These are phyloP conservation scores for Flaveria ramosissima DNA, from an alignment of 129 eudicot species.

Conservation along the genomic window DNA sequence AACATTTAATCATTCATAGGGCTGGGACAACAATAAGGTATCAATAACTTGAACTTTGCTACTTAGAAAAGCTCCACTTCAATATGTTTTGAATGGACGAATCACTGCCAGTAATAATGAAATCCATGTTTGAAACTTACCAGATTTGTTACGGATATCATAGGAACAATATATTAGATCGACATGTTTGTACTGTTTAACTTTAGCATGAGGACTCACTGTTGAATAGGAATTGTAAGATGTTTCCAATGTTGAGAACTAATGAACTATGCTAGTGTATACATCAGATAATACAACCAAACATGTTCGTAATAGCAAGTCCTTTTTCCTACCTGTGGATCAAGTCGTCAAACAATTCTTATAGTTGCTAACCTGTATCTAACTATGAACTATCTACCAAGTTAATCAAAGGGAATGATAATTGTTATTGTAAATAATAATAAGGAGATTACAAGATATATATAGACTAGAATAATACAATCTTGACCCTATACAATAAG, in stretches of 20 bases:
- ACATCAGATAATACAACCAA: background rate
- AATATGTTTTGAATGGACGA: constrained; percentile 1
- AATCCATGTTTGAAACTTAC: background rate
- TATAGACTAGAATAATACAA: too few relatives aligned
- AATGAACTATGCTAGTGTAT: background rate
- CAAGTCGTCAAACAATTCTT: background rate
- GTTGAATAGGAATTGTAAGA: background rate
- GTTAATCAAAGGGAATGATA: too few relatives aligned
- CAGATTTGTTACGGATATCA: background rate
- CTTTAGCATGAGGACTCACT: background rate
- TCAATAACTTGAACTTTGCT: constrained; percentile 3
- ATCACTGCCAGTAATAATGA: background rate
- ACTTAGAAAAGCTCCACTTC: background rate
- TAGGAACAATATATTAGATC: background rate
- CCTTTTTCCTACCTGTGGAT: background rate
- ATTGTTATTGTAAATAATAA: too few relatives aligned
- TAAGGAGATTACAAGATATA: too few relatives aligned
- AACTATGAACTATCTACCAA: background rate
- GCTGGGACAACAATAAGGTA: background rate
- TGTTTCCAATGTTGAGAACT: background rate
- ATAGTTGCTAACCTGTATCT: background rate
- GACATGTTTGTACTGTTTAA: background rate
- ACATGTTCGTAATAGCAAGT: background rate
- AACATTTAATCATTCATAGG: background rate
- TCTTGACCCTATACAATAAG: too few relatives aligned